A percentile compares a stretch with the other conserved stretches of the same genome.
Evolutionary conservation across 164 flowering plant genomes (phyloP).

Genomic region (Vitis amurensis): DNA sequence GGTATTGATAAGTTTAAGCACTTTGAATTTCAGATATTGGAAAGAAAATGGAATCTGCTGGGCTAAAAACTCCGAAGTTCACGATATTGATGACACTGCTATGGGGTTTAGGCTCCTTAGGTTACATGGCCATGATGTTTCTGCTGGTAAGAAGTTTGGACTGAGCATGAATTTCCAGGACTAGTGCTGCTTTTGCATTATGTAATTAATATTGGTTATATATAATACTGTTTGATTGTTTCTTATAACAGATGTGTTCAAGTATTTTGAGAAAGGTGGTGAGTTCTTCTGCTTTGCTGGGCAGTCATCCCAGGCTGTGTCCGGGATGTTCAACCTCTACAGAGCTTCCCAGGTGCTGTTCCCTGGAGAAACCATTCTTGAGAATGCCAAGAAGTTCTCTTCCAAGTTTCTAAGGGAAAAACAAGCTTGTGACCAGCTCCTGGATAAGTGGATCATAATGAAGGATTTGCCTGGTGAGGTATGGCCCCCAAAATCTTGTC

Average conservation of each 20-base stretch:
- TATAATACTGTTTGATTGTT: neutral
- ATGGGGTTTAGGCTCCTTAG: slow-evolving; percentile 88
- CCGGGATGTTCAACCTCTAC: slow-evolving; percentile 76
- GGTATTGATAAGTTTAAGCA: neutral
- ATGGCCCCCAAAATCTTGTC: neutral
- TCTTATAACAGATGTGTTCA: slow-evolving; percentile 56
- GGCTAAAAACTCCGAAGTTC: slow-evolving; percentile 71
- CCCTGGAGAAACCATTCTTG: slow-evolving; percentile 69
- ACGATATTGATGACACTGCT: slow-evolving; percentile 88
- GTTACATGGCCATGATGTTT: slow-evolving; percentile 71
- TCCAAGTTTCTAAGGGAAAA: slow-evolving; percentile 55
- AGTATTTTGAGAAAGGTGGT: slow-evolving; percentile 60
- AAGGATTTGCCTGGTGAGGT: slow-evolving; percentile 95
- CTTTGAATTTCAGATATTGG: slow-evolving; percentile 55
- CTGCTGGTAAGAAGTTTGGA: slow-evolving; percentile 49
- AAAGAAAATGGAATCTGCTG: slow-evolving; percentile 75
- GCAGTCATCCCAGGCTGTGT: slow-evolving; percentile 75
- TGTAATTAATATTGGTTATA: neutral
- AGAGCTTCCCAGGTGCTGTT: slow-evolving; percentile 74
- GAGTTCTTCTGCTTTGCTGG: slow-evolving; percentile 82
- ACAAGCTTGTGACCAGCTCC: slow-evolving; percentile 48
- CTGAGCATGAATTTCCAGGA: neutral
- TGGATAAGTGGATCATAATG: slow-evolving; percentile 89
- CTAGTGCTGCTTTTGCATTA: neutral
- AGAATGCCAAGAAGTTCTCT: slow-evolving; percentile 61